These are phyloP conservation scores for Ustilago shanxiensis DNA, from an alignment of 1,284 basidiomycete species.

Conservation along the genomic window DNA sequence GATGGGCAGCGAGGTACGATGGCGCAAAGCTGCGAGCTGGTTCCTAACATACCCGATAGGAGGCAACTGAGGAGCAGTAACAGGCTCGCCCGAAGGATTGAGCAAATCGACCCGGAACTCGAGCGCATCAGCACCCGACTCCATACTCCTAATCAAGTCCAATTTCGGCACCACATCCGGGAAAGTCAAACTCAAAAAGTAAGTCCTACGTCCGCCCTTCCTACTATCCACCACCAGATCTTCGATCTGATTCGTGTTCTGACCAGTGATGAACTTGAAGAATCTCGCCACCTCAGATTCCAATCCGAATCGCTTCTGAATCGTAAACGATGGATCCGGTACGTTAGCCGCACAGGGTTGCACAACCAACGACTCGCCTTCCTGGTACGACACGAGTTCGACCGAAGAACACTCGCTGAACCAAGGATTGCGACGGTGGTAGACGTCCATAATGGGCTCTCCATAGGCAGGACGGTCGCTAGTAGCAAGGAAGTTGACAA, in stretches of 20 bases:
- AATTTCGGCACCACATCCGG: constrained; percentile 84
- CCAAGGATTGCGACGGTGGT: constrained; percentile 85
- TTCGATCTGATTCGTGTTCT: constrained; percentile 78
- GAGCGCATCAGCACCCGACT: constrained; percentile 88
- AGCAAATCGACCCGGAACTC: constrained; percentile 94
- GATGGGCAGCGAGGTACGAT: constrained; percentile 83
- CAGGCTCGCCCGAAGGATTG: constrained; percentile 73
- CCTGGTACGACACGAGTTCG: constrained; percentile 82
- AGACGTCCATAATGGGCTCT: constrained; percentile 83
- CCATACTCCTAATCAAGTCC: constrained; percentile 79
- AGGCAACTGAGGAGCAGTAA: constrained; percentile 75
- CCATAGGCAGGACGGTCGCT: constrained; percentile 81
- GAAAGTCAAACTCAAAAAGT: constrained; percentile 93
- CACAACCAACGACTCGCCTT: constrained; percentile 48
- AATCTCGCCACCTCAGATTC: constrained; percentile 75
- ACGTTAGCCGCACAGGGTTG: constrained; percentile 45
- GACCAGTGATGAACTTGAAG: constrained; percentile 88
- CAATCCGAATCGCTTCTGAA: constrained; percentile 64
- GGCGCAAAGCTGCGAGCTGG: constrained; percentile 85
- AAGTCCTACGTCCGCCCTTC: constrained; percentile 73
- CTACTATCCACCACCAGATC: constrained; percentile 69
- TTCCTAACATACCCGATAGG: constrained; percentile 80
- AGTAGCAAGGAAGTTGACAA: constrained; percentile 86
- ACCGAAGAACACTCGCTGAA: constrained; percentile 86
- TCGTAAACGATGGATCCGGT: constrained; percentile 51